Conservation (phyloP, 768 basidiomycete genomes). For the Boletus fagicola region DNA sequence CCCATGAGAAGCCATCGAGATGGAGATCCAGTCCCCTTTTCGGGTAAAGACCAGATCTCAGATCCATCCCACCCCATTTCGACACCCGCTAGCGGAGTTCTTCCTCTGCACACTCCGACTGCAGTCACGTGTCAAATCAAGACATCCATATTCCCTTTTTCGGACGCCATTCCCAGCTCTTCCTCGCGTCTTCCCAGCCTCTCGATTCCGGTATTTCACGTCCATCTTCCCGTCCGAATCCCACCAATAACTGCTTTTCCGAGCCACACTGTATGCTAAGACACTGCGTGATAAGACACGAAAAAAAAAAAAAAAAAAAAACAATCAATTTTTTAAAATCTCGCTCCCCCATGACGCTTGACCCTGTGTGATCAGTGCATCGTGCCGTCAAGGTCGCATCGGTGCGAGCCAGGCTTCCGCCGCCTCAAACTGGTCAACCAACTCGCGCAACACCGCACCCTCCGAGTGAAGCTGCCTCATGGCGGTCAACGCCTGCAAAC, state of each 20-base stretch:
- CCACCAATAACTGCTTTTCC: not conserved
- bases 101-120: not conserved
- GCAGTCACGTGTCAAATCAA: constrained; percentile 17
- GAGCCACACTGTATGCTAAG: not conserved
- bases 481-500: constrained; percentile 70
- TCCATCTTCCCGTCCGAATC: not conserved
- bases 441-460: constrained; percentile 73
- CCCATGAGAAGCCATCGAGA: constrained; percentile 26
- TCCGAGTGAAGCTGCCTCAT: constrained; percentile 88
- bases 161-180: constrained; percentile 13
- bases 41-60: constrained; percentile 20
- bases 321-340: not conserved
- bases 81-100: not conserved
- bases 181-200: constrained; percentile 20
- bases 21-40: constrained; percentile 19
- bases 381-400: constrained; percentile 68
- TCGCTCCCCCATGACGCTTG: not conserved
- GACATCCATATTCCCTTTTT: constrained; percentile 19
- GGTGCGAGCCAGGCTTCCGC: constrained; percentile 93
- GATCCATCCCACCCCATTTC: constrained; percentile 10
- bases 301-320: not conserved
- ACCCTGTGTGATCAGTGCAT: constrained; percentile 4
- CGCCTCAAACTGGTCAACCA: constrained; percentile 94
- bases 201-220: not conserved
- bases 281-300: not conserved